phyloP scores from a whole-genome alignment of 2,329 filamentous ascomycete genomes.

The Fusarium protoensiforme region DNA sequence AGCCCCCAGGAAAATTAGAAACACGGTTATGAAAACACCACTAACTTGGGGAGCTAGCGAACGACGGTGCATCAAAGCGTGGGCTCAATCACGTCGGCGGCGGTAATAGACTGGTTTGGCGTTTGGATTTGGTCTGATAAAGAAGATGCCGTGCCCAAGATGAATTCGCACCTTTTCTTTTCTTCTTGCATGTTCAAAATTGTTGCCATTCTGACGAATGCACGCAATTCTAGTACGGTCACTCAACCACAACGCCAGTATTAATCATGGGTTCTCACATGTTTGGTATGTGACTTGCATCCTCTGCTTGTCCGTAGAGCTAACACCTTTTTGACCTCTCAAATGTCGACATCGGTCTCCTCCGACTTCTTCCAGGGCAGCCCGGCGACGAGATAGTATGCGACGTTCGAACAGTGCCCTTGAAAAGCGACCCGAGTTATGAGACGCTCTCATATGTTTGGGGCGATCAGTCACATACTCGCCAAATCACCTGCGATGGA shows the following conservation, averaged over 20 bases:
- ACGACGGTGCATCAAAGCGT: background rate
- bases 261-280: background rate
- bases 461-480: background rate
- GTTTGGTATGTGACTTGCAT: background rate
- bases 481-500: background rate
- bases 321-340: background rate
- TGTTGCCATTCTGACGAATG: background rate
- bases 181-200: background rate
- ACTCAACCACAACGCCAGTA: background rate
- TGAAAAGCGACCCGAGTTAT: background rate
- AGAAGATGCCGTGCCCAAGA: background rate
- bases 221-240: background rate
- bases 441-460: conserved; percentile 19
- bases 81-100: background rate
- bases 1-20: background rate
- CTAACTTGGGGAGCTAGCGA: background rate
- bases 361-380: background rate
- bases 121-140: background rate
- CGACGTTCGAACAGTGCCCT: background rate
- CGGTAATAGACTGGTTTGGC: background rate
- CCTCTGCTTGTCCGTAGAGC: background rate
- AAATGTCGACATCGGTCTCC: background rate
- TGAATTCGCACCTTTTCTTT: background rate
- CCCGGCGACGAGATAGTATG: background rate
- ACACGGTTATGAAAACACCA: background rate